Conservation (phyloP, 2,329 filamentous ascomycete species). For the Cladosporium phlei region DNA sequence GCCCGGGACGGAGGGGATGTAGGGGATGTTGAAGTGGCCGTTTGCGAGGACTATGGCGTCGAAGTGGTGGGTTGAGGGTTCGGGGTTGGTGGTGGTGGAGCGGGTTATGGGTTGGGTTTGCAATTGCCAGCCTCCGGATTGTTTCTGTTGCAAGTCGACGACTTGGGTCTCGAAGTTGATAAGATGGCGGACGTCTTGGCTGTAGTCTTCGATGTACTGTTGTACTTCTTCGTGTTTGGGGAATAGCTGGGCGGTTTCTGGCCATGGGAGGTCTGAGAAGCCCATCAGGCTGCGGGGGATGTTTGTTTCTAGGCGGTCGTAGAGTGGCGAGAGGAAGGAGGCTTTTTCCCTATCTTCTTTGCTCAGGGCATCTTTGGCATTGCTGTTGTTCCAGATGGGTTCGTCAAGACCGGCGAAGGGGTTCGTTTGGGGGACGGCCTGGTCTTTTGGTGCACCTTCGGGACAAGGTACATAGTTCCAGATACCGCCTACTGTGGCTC, state of each 20-base stretch:
- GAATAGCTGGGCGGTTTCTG: conserved; percentile 62
- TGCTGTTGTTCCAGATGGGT: conserved; percentile 48
- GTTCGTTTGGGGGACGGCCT: conserved; percentile 62
- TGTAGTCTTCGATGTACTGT: conserved; percentile 69
- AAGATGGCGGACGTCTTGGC: conserved; percentile 60
- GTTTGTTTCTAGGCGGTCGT: conserved; percentile 78
- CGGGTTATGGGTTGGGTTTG: conserved; percentile 36
- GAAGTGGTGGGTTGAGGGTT: conserved; percentile 42
- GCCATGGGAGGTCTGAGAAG: conserved; percentile 59
- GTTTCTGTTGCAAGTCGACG: conserved; percentile 46
- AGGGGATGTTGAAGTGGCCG: conserved; percentile 46
- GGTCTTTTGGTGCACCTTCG: conserved; percentile 41
- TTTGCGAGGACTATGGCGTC: conserved; percentile 46
- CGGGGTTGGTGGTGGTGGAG: conserved; percentile 36
- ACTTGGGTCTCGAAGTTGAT: conserved; percentile 70
- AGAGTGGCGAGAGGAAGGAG: conserved; percentile 68
- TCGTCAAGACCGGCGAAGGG: conserved; percentile 57
- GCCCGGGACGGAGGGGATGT: conserved; percentile 39
- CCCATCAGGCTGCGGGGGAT: conserved; percentile 77
- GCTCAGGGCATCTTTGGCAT: conserved; percentile 13
- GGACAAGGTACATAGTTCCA: conserved; percentile 69
- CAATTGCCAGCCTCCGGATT: conserved; percentile 54
- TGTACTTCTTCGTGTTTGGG: conserved; percentile 67
- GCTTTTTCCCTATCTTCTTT: conserved; percentile 38
- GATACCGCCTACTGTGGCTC: conserved; percentile 69